phyloP scores from a whole-genome alignment of 768 basidiomycete species.

The Coprinellus aureogranulatus region DNA sequence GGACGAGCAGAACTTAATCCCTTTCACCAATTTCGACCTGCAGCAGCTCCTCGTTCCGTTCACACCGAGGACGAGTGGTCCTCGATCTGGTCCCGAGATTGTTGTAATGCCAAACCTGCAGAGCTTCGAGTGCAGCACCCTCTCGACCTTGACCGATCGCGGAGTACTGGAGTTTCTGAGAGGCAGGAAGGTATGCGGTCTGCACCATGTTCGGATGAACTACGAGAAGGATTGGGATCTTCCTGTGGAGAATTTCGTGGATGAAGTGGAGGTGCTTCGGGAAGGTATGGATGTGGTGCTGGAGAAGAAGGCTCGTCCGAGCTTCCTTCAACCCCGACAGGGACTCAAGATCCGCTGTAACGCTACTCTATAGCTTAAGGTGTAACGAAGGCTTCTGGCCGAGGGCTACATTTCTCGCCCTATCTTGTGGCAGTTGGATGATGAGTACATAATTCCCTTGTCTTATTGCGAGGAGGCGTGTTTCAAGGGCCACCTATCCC shows the following conservation, averaged over 20 bases:
- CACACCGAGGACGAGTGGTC: neutral
- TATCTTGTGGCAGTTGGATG: no score
- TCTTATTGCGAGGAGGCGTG: no score
- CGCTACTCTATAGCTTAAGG: neutral
- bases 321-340: neutral
- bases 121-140: constrained; percentile 1
- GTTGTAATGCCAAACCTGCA: neutral
- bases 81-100: neutral
- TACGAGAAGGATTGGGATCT: constrained; percentile 2
- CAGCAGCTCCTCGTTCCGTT: neutral
- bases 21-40: constrained; percentile 4
- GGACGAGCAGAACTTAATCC: constrained; percentile 2
- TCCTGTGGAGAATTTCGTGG: neutral
- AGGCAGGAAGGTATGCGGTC: neutral
- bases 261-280: neutral
- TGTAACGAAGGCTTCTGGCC: no score
- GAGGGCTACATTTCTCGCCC: no score
- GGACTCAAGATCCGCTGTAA: neutral
- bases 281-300: neutral
- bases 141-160: neutral
- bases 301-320: neutral
- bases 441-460: no score
- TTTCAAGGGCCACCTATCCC: no score
- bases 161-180: constrained; percentile 1
- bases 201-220: neutral